Base-by-base conservation (phyloP, 331 rosid genomes). In the Malus hybrid region DNA sequence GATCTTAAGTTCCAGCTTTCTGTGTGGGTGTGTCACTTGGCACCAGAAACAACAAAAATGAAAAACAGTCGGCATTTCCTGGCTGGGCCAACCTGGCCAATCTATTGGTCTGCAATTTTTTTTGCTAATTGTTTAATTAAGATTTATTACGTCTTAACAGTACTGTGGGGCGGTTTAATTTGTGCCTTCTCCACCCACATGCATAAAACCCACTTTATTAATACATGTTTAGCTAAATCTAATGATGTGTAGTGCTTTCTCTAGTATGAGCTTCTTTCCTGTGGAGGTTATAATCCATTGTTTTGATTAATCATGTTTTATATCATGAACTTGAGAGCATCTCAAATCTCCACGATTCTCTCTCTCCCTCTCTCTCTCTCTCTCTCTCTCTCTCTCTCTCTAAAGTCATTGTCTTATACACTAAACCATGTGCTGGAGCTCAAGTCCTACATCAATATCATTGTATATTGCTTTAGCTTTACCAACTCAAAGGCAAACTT, bases 1-100 rank as follows among this genome's bases (percentile, higher is more conserved):
- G 68, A 4, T 69, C 19, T 15, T 60, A 56, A 48, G 42, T 31
- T 33, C 19, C 27, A 57, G 56, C 60, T 69, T 42, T 73, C 50
- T 56, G 36, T 54, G 71, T 55, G 72, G 59, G 71, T 75, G 79
- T 74, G 89, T 83, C 85, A 88, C 77, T 81, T 24, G 70, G 66
- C 86, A 75, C 71, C 76, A 76, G 34, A 39, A 60, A 36, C 12
- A 59, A 52, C 73, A 74, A 68, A 73, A 74, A 77, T 8, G 12
- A 39, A 59, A 74, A 72, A 67, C 82, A 71, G 77, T 81, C 74
- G 81, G 77, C 76, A 32, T 36, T 36, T 76, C 74, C 66, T 71
- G 82, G 72, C 76, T 82, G 84, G 82, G 75, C 84, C 90, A 84
- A 82, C 78, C 83, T 84, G 81, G 77, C 77, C 75, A 31, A 36